Conservation (phyloP, 2,329 filamentous ascomycete genomes). For the Akanthomyces uredinophilus region DNA sequence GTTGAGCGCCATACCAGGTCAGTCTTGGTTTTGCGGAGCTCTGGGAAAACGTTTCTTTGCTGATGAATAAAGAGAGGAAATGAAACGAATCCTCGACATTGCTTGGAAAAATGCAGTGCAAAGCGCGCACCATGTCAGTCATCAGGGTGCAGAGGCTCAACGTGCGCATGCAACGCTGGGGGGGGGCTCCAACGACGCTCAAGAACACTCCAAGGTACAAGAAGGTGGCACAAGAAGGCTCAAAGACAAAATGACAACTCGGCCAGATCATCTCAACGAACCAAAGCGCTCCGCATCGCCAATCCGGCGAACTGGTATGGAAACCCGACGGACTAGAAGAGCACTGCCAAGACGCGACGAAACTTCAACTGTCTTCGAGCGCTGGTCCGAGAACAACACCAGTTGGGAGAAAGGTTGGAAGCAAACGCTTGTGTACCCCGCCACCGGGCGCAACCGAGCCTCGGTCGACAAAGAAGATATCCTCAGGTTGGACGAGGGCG, state of each 20-base stretch:
- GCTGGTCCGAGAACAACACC: slow-evolving; percentile 48
- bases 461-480: slow-evolving; percentile 70
- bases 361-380: slow-evolving; percentile 19
- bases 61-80: slow-evolving; percentile 4
- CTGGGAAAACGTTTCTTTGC: neutral
- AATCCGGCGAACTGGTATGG: slow-evolving; percentile 12
- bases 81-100: neutral
- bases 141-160: neutral
- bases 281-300: neutral
- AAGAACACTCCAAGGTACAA: neutral
- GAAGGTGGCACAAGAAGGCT: slow-evolving; percentile 18
- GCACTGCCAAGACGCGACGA: slow-evolving; percentile 16
- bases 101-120: neutral
- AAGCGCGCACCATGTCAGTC: neutral
- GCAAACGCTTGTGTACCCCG: slow-evolving; percentile 57
- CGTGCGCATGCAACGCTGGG: neutral
- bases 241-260: slow-evolving; percentile 23
- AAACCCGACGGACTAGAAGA: slow-evolving; percentile 24
- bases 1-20: neutral
- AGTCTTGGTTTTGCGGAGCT: too few species aligned
- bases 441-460: slow-evolving; percentile 53
- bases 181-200: neutral
- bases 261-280: neutral
- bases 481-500: slow-evolving; percentile 69
- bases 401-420: slow-evolving; percentile 51